Percentiles rank a stretch among this genome's conserved stretches.
Conservation (phyloP, 1,139 yeast genomes). For the Suhomyces panamericanus region DNA sequence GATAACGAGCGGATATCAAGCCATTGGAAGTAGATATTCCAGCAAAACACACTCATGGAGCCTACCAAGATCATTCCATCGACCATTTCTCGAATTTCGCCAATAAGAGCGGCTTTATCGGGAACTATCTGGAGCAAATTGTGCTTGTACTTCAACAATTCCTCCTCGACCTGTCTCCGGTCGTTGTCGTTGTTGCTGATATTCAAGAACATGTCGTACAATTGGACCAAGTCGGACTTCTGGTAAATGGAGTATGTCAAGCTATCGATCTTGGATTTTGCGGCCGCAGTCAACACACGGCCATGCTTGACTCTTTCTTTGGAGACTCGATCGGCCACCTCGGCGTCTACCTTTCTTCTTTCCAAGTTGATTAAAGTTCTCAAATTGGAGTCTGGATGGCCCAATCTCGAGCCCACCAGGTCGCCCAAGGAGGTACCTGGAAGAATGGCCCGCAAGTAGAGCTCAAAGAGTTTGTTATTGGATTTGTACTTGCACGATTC, state of each 20-base stretch:
- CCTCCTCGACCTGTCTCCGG: constrained; percentile 61
- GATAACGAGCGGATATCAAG: constrained; percentile 53
- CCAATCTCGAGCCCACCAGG: constrained; percentile 50
- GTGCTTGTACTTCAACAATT: constrained; percentile 56
- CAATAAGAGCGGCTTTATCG: constrained; percentile 37
- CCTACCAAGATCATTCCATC: constrained; percentile 74
- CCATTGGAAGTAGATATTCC: constrained; percentile 81
- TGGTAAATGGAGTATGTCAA: constrained; percentile 52
- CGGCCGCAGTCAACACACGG: constrained; percentile 32
- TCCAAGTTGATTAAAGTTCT: constrained; percentile 49
- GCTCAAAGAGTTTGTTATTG: constrained; percentile 38
- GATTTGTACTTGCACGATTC: constrained; percentile 33
- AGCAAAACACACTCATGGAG: constrained; percentile 61
- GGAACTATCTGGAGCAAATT: constrained; percentile 48
- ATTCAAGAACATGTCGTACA: constrained; percentile 60
- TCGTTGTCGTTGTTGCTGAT: constrained; percentile 60
- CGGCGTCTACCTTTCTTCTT: constrained; percentile 40
- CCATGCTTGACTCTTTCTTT: constrained; percentile 46
- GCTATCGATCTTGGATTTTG: constrained; percentile 35
- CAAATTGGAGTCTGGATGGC: constrained; percentile 52
- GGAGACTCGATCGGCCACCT: constrained; percentile 28
- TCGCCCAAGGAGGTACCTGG: constrained; percentile 68
- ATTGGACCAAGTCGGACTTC: constrained; percentile 49
- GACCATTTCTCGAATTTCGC: constrained; percentile 54
- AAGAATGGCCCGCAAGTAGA: constrained; percentile 51